Conservation (phyloP, 371 early-diverging fungal genomes). For the Entomophthora muscae region DNA sequence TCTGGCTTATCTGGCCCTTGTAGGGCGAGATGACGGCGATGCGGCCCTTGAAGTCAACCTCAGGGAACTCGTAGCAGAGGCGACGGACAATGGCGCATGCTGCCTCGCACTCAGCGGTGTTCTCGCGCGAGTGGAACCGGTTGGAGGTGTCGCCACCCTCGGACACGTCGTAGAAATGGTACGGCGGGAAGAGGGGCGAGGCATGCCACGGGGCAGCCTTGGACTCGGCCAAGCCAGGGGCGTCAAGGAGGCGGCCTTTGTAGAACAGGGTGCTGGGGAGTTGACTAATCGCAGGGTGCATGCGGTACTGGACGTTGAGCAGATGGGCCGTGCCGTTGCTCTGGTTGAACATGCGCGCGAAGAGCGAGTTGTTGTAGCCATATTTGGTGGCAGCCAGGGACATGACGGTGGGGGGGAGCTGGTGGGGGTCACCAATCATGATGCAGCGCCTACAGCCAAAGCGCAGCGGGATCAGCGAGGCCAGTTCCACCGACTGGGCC, state of each 20-base stretch:
- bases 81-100: constrained; percentile 48
- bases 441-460: constrained; percentile 69
- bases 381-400: constrained; percentile 51
- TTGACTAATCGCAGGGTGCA: constrained; percentile 84
- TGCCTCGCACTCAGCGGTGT: constrained; percentile 57
- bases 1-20: constrained; percentile 58
- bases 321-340: constrained; percentile 44
- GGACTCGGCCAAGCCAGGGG: constrained; percentile 38
- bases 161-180: constrained; percentile 62
- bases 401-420: constrained; percentile 87
- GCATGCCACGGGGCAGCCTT: constrained; percentile 64
- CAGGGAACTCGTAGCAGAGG: constrained; percentile 31
- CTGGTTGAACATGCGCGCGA: constrained; percentile 56
- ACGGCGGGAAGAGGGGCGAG: constrained; percentile 43
- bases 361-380: constrained; percentile 77
- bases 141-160: constrained; percentile 51
- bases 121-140: constrained; percentile 53
- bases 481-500: constrained; percentile 87
- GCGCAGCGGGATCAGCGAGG: constrained; percentile 76
- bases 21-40: constrained; percentile 90
- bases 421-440: constrained; percentile 96
- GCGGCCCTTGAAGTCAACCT: constrained; percentile 40
- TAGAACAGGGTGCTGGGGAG: constrained; percentile 80
- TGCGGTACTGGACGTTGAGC: constrained; percentile 88
- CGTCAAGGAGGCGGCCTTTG: constrained; percentile 51